phyloP scores from a whole-genome alignment of 2,329 filamentous ascomycete species.

The Emmonsiellopsis sp. region DNA sequence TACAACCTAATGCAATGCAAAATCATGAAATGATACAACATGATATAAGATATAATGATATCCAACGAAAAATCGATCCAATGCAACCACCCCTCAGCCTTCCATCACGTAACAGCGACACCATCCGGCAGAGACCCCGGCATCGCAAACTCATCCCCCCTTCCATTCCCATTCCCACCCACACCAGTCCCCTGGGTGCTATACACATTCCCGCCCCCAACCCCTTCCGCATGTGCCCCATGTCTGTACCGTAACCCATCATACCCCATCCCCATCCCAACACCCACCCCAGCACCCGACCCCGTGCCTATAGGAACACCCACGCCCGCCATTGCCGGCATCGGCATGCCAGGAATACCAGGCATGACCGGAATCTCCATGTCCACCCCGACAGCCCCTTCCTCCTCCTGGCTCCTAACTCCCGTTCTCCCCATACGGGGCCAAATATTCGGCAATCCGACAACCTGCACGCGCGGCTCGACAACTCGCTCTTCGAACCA shows the following conservation, averaged over 20 bases:
- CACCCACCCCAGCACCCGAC: conserved; percentile 11
- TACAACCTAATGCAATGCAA: neutral
- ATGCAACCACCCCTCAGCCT: neutral
- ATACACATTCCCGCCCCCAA: conserved; percentile 18
- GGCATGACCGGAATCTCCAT: neutral
- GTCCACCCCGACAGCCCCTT: conserved; percentile 16
- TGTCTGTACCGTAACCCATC: conserved; percentile 13
- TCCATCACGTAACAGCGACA: conserved; percentile 15
- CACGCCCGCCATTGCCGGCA: neutral
- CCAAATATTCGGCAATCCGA: conserved; percentile 53
- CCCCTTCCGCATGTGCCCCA: conserved; percentile 14
- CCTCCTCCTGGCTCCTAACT: conserved; percentile 34
- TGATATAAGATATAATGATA: too few relatives aligned
- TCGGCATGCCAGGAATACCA: neutral
- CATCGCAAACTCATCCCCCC: conserved; percentile 27
- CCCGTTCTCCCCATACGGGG: conserved; percentile 45
- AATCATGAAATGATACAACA: too few relatives aligned
- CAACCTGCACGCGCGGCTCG: conserved; percentile 56
- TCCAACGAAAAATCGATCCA: neutral
- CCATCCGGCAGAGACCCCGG: conserved; percentile 29
- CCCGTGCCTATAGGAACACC: neutral
- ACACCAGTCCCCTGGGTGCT: conserved; percentile 21
- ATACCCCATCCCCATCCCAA: conserved; percentile 21
- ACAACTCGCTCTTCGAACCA: conserved; percentile 61
- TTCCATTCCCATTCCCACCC: conserved; percentile 17